Base-by-base conservation (phyloP, 495 filamentous ascomycete genomes). In the Penicillium subrubescens region DNA sequence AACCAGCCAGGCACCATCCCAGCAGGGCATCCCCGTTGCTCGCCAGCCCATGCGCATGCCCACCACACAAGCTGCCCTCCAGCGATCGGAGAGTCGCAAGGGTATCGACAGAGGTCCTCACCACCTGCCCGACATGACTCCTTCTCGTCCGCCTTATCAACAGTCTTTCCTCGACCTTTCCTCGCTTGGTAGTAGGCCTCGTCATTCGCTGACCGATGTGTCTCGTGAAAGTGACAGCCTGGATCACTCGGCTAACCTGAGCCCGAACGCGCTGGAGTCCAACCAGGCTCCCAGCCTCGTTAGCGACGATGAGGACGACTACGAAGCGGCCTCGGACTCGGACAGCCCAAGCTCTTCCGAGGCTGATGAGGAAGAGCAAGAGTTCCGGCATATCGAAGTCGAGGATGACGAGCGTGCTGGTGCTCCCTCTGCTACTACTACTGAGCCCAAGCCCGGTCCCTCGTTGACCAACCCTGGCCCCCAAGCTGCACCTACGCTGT, bases 271-370 rank as follows among this genome's bases (percentile, higher is more conserved):
- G 7, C 79, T 89, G 34, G 86, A 91, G 37, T 91, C 91, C 68
- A 93, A 94, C 73, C 83, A 84, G 46, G 90, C 91, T 12, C 93
- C 93, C 14, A 94, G 92, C 46, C 80, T 97, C 59, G 91, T 96
- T 65, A 94, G 91, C 77, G 93, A 97, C 74, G 90, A 94, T 71
- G 90, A 87, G 59, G 89, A 90, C 68, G 91, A 93, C 68, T 88
- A 88, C 62, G 84, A 82, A 55, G 83, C 77, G 10, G 81, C 79
- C 5, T 83, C 79, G 8, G 83, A 81, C 44, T 84, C 81, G 1
- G 82, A 85, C 35, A 81, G 79, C 19, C 75, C 77, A 3, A 73
- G 73, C 29, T 77, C 78, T 0, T 81, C 81, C 1, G 78, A 80
- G 31, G 81, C 79, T 14, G 82, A 73, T 7, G 79, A 81, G 8